Base-by-base conservation (phyloP, 2,329 filamentous ascomycete genomes). In the Ceratocystis lukuohia region DNA sequence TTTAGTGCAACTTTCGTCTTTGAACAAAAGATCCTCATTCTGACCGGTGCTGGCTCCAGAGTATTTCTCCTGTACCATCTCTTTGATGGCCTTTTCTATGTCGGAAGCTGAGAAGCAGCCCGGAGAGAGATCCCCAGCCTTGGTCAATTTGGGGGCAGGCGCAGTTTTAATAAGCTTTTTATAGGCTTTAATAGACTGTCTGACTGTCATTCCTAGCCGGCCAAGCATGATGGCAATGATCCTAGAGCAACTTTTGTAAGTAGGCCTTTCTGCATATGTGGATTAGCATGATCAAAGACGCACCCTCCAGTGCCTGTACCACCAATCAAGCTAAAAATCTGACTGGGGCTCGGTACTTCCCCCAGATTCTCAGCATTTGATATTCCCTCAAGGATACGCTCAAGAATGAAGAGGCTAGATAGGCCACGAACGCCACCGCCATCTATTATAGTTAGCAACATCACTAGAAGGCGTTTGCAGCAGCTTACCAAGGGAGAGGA, bases 231-330 rank as follows among this genome's bases (percentile, higher is more conserved):
- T 53, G 7, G 48, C 48, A 2, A 53, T 53, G 6, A 28, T 8
- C 1, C 48, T 53, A 20, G n/a, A 53, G 22, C n/a, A 22, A 20
- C 1, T 33, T 3, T 37, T 25, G 33, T 37, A 17, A 20, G 15
- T 20, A 37, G 3, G n/a, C 0, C 0, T n/a, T 53, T 0, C 33
- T 20, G 2, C 2, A 17, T 1, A 17, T 75, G 3, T n/a, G 20
- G 63, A 2, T 8, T 25, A 25, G 17, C 12, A 41, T 1, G n/a
- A 41, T 30, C 0, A 10, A 37, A 12, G 15, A 30, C 66, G n/a
- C 61, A 72, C 71, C 71, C 71, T 56, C 72, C 71, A 1, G 72
- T 73, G 63, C 72, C 72, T 20, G 72, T 74, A 20, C 72, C 72
- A 56, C 72, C 72, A 56, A 74, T 72, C 15, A 74, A 64, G 22